Evolutionary conservation across 2,329 filamentous ascomycete species (phyloP).

Genomic region (Atkinsonella hypoxylon): DNA sequence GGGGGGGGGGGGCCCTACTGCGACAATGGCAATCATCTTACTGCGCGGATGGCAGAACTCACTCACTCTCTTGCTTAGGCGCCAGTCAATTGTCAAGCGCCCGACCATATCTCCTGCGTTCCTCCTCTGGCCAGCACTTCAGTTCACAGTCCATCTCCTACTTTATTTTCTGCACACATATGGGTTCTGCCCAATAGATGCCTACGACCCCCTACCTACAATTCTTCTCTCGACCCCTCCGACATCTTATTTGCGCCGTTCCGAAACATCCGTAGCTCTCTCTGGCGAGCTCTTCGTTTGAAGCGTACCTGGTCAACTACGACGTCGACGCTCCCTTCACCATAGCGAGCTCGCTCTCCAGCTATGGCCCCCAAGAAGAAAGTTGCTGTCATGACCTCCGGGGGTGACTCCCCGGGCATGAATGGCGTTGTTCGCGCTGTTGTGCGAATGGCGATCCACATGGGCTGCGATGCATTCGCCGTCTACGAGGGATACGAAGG

Average conservation of each 20-base stretch:
- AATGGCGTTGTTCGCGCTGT: conserved; percentile 83
- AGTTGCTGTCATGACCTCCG: conserved; percentile 89
- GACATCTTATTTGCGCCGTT: conserved; percentile 17
- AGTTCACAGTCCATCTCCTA: no score
- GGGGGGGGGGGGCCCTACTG: no score
- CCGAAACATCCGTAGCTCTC: conserved; percentile 15
- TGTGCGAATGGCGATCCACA: conserved; percentile 80
- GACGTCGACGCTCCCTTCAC: conserved; percentile 8
- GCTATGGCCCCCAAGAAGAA: conserved; percentile 43
- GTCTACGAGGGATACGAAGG: conserved; percentile 95
- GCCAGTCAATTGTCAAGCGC: no score
- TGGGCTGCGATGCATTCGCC: conserved; percentile 67
- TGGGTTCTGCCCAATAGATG: conserved; percentile 11
- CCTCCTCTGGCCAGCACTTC: no score
- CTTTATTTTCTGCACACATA: no score
- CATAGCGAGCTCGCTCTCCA: conserved; percentile 8
- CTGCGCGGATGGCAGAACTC: no score
- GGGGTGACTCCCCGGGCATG: conserved; percentile 92
- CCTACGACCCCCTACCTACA: conserved; percentile 14
- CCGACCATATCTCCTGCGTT: no score
- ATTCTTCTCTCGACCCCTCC: conserved; percentile 19
- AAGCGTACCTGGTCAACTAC: conserved; percentile 6
- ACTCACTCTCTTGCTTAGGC: no score
- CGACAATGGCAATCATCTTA: no score
- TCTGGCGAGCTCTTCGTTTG: conserved; percentile 15